Evolutionary conservation across 805 yeast genomes (phyloP).

Genomic region (Cyberlindnera amylophila): DNA sequence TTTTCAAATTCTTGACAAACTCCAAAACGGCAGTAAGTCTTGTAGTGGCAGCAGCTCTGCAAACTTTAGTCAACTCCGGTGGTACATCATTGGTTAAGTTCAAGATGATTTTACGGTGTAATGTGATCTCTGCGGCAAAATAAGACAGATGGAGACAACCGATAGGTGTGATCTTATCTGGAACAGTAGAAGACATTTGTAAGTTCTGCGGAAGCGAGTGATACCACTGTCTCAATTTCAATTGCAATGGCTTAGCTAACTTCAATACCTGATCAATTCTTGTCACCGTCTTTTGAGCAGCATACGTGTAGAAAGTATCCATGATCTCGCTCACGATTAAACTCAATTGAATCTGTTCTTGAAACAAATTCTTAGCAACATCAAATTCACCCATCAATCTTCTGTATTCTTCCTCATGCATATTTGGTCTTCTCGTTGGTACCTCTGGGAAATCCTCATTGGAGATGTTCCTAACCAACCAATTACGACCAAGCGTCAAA

Average conservation of each 20-base stretch:
- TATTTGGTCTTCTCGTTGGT: slow-evolving; percentile 31
- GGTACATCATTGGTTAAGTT: slow-evolving; percentile 44
- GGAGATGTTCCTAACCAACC: slow-evolving; percentile 69
- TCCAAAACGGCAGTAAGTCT: slow-evolving; percentile 67
- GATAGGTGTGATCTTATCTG: slow-evolving; percentile 64
- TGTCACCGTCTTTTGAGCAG: slow-evolving; percentile 51
- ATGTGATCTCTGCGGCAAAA: slow-evolving; percentile 83
- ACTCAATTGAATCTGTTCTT: slow-evolving; percentile 61
- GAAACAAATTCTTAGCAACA: slow-evolving; percentile 66
- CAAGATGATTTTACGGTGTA: slow-evolving; percentile 74
- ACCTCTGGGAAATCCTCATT: slow-evolving; percentile 77
- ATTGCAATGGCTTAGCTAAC: slow-evolving; percentile 77
- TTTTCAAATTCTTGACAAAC: slow-evolving; percentile 56
- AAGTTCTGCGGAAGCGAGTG: slow-evolving; percentile 62
- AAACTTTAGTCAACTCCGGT: slow-evolving; percentile 55
- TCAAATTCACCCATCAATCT: slow-evolving; percentile 49
- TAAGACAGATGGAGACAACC: slow-evolving; percentile 81
- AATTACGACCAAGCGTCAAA: slow-evolving; percentile 62
- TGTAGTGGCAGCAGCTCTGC: slow-evolving; percentile 82
- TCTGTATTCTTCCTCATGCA: slow-evolving; percentile 21
- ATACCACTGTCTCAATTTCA: slow-evolving; percentile 70
- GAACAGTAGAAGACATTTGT: slow-evolving; percentile 56
- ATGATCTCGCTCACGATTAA: slow-evolving; percentile 68
- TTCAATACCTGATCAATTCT: slow-evolving; percentile 66
- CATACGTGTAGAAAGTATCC: slow-evolving; percentile 67